phyloP scores from a whole-genome alignment of 2,329 filamentous ascomycete species.

The Gnomoniopsis sp. region DNA sequence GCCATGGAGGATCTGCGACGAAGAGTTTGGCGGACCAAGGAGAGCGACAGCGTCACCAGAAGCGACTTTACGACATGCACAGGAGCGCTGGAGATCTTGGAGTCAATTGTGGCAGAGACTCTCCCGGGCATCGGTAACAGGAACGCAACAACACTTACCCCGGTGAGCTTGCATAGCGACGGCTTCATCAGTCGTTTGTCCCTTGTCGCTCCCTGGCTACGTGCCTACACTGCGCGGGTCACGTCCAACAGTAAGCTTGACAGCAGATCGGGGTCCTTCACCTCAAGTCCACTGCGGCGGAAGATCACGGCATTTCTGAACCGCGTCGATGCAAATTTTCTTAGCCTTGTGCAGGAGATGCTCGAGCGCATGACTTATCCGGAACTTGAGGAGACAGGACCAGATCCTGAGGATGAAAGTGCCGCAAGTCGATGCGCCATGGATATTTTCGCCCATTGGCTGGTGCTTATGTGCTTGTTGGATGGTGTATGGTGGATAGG shows the following conservation, averaged over 20 bases:
- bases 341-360: constrained; percentile 32
- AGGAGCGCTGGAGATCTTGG: constrained; percentile 22
- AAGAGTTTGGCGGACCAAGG: constrained; percentile 11
- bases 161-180: constrained; percentile 2
- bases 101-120: constrained; percentile 21
- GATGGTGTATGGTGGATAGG: constrained; percentile 40
- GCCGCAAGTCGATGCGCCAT: constrained; percentile 26
- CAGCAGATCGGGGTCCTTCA: constrained; percentile 11
- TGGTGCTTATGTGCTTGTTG: constrained; percentile 33
- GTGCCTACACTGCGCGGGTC: constrained; percentile 31
- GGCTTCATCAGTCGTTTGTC: constrained; percentile 19
- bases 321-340: constrained; percentile 30
- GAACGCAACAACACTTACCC: background rate
- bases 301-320: constrained; percentile 39
- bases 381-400: background rate
- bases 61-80: constrained; percentile 19
- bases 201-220: constrained; percentile 32
- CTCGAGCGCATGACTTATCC: constrained; percentile 21
- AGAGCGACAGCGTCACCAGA: background rate
- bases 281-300: constrained; percentile 31
- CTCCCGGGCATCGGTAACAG: constrained; percentile 4
- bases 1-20: constrained; percentile 18
- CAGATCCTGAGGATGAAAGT: background rate
- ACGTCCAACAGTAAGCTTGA: constrained; percentile 23
- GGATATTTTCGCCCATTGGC: constrained; percentile 37